These are phyloP conservation scores for Cryptococcus sp. DNA, from an alignment of 1,284 basidiomycete genomes.

Conservation along the genomic window DNA sequence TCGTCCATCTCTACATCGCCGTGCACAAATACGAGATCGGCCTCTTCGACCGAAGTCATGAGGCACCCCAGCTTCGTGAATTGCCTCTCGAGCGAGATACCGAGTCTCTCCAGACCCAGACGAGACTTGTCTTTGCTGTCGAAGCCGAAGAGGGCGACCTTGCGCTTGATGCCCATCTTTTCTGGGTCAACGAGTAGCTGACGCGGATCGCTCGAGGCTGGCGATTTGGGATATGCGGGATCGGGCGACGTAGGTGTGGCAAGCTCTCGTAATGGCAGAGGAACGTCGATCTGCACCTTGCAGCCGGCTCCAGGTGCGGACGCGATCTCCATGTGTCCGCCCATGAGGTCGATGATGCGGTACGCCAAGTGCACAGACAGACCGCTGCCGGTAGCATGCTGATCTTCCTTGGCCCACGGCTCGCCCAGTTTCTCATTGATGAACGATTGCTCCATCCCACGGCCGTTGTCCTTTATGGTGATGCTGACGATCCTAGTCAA, in stretches of 20 bases:
- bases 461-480: conserved; percentile 41
- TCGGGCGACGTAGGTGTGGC: conserved; percentile 16
- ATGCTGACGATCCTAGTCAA: conserved; percentile 38
- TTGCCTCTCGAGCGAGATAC: conserved; percentile 26
- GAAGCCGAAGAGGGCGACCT: conserved; percentile 36
- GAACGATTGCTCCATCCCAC: conserved; percentile 45
- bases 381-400: conserved; percentile 44
- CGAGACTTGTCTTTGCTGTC: too few relatives aligned
- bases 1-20: conserved; percentile 31
- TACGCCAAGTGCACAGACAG: conserved; percentile 49
- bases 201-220: conserved; percentile 10
- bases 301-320: conserved; percentile 43
- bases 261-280: conserved; percentile 28
- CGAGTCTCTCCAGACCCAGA: conserved; percentile 12
- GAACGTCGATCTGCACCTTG: conserved; percentile 46
- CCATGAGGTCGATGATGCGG: conserved; percentile 49
- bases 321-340: conserved; percentile 49
- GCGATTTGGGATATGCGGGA: conserved; percentile 1
- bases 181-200: conserved; percentile 7
- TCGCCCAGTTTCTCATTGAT: conserved; percentile 41
- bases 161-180: conserved; percentile 19
- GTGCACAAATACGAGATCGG: conserved; percentile 42
- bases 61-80: conserved; percentile 36
- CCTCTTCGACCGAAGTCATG: conserved; percentile 31
- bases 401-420: conserved; percentile 48